Evolutionary conservation across 2,329 filamentous ascomycete genomes (phyloP).

Genomic region (Penicillium sp.): DNA sequence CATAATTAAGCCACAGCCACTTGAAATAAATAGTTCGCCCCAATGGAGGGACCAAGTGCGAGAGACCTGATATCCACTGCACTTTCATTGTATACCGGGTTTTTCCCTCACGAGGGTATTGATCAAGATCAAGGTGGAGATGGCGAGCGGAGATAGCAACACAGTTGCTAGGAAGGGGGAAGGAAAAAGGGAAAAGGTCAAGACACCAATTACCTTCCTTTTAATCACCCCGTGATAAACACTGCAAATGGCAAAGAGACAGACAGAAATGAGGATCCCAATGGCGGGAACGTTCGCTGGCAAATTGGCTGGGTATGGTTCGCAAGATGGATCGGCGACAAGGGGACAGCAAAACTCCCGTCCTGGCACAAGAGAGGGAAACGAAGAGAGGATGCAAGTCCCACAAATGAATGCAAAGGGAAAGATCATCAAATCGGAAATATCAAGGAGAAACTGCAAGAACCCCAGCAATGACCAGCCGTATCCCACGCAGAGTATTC

Average conservation of each 20-base stretch:
- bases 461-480: too few relatives aligned
- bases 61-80: slow-evolving; percentile 11
- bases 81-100: slow-evolving; percentile 10
- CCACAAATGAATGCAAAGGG: slow-evolving; percentile 7
- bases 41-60: slow-evolving; percentile 6
- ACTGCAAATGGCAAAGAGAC: slow-evolving; percentile 4
- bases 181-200: neutral
- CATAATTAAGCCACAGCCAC: slow-evolving; percentile 16
- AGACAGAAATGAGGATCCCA: neutral
- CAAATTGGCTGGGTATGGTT: neutral
- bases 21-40: slow-evolving; percentile 10
- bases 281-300: too few relatives aligned
- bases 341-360: neutral
- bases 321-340: neutral
- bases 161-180: neutral
- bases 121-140: neutral
- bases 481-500: slow-evolving; percentile 1
- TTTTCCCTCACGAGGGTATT: too few relatives aligned
- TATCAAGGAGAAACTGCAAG: neutral
- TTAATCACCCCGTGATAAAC: slow-evolving; percentile 6
- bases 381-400: slow-evolving; percentile 6
- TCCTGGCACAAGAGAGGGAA: slow-evolving; percentile 2
- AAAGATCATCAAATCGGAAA: slow-evolving; percentile 6
- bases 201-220: slow-evolving; percentile 6
- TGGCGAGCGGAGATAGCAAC: neutral